phyloP scores from a whole-genome alignment of 768 basidiomycete species.

The Omphalotus guepiniiformis region DNA sequence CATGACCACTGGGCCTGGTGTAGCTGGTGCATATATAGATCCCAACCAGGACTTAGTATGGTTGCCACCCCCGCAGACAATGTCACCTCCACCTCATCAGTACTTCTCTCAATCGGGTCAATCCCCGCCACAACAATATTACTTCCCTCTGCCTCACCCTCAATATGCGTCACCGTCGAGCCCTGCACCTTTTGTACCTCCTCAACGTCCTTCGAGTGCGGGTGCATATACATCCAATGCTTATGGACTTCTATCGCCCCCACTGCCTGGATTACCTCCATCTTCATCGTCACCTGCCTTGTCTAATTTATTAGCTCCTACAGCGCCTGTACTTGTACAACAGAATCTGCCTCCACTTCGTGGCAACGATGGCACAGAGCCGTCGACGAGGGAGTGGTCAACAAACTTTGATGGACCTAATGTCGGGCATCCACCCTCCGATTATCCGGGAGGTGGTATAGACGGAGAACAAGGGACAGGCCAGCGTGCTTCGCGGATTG shows the following conservation, averaged over 20 bases:
- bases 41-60: conserved; percentile 6
- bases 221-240: conserved; percentile 1
- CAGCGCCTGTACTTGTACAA: too few relatives aligned
- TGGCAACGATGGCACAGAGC: too few relatives aligned
- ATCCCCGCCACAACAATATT: background rate
- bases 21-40: background rate
- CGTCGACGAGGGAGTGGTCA: too few relatives aligned
- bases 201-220: conserved; percentile 1
- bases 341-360: too few relatives aligned
- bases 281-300: background rate
- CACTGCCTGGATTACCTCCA: conserved; percentile 1
- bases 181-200: background rate
- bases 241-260: background rate
- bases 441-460: background rate
- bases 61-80: conserved; percentile 8
- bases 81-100: background rate
- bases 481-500: conserved; percentile 51
- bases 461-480: conserved; percentile 54
- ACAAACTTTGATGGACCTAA: too few relatives aligned
- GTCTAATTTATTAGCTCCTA: background rate
- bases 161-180: background rate
- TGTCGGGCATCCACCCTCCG: too few relatives aligned
- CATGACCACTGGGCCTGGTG: background rate
- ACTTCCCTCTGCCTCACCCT: background rate
- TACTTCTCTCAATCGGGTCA: background rate